phyloP scores from a whole-genome alignment of 1,139 yeast species.

The Geotrichum europaeum region DNA sequence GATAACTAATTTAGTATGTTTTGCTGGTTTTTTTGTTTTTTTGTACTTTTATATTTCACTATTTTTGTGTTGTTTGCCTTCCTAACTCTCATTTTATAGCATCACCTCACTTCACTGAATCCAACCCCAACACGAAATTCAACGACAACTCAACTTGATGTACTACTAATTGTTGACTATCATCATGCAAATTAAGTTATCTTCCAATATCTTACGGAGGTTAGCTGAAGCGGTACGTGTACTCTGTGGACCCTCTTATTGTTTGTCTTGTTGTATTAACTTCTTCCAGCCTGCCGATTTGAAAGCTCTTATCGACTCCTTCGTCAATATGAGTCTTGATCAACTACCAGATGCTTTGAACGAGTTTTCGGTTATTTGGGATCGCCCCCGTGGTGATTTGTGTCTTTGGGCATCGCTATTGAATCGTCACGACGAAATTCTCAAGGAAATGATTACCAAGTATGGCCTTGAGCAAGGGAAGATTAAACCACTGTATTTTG shows the following conservation, averaged over 20 bases:
- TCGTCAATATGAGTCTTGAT: conserved; percentile 34
- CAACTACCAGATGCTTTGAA: conserved; percentile 36
- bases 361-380: conserved; percentile 43
- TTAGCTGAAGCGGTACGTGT: conserved; percentile 30
- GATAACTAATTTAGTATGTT: background rate
- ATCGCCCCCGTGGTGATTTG: conserved; percentile 65
- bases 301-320: conserved; percentile 37
- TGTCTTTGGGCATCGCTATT: conserved; percentile 72
- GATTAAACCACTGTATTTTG: conserved; percentile 40
- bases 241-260: background rate
- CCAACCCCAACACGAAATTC: background rate
- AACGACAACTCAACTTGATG: conserved; percentile 1
- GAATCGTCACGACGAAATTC: conserved; percentile 65
- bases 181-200: conserved; percentile 28
- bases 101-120: background rate
- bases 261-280: conserved; percentile 11
- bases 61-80: background rate
- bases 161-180: background rate
- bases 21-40: background rate
- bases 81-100: background rate
- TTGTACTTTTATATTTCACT: too few relatives aligned
- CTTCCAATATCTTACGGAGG: conserved; percentile 28
- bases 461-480: conserved; percentile 49
- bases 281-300: conserved; percentile 38
- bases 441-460: conserved; percentile 48